Percentiles rank a stretch among this genome's conserved stretches.
Evolutionary conservation across 495 filamentous ascomycete species (phyloP).

Genomic region (Daldinia childiae): DNA sequence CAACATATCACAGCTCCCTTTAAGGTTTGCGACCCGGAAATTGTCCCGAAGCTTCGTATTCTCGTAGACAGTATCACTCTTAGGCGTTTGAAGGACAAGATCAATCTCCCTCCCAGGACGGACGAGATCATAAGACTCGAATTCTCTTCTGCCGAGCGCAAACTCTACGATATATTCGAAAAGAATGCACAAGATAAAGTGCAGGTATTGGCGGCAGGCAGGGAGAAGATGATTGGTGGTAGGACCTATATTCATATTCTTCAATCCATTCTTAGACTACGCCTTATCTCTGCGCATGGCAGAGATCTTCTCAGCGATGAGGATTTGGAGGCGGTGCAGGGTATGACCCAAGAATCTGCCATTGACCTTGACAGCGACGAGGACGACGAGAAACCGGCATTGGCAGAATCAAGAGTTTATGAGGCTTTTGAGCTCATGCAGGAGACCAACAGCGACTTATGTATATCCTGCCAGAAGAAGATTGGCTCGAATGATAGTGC

Average conservation of each 20-base stretch:
- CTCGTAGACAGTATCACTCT: conserved; percentile 92
- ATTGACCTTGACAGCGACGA: conserved; percentile 85
- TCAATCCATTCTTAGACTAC: conserved; percentile 87
- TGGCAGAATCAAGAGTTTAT: conserved; percentile 74
- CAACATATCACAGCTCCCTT: conserved; percentile 84
- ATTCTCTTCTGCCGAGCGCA: conserved; percentile 61
- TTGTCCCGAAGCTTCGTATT: conserved; percentile 84
- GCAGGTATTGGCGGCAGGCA: conserved; percentile 58
- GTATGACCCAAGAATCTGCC: conserved; percentile 78
- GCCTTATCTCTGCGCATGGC: conserved; percentile 90
- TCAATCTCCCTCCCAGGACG: conserved; percentile 77
- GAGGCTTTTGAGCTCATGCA: conserved; percentile 83
- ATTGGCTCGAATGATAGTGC: conserved; percentile 64
- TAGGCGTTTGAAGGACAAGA: conserved; percentile 90
- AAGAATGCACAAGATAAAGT: conserved; percentile 63
- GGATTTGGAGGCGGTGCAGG: conserved; percentile 79
- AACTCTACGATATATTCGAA: conserved; percentile 65
- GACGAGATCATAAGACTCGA: conserved; percentile 75
- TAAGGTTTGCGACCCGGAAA: conserved; percentile 80
- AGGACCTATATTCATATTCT: conserved; percentile 88
- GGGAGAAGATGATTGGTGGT: conserved; percentile 75
- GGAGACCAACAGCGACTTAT: conserved; percentile 76
- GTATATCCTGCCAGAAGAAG: conserved; percentile 71
- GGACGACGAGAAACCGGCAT: conserved; percentile 61
- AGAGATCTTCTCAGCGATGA: conserved; percentile 84